These are phyloP conservation scores for Solanum lycopersicoides DNA, from an alignment of 257 asterid genomes.

Conservation along the genomic window DNA sequence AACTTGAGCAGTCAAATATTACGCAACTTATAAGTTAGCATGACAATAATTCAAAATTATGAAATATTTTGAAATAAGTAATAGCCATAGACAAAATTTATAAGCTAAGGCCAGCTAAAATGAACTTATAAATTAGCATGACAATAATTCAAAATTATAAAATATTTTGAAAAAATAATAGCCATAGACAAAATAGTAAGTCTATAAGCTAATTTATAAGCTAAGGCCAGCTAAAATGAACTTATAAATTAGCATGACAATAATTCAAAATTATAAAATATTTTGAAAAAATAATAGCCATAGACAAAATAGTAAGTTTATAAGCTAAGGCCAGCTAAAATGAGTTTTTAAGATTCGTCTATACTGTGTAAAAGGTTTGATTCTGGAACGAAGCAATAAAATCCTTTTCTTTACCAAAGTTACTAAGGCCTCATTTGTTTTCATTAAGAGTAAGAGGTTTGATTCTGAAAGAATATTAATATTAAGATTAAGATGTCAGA, in stretches of 20 bases:
- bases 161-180: neutral
- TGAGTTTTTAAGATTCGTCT: neutral
- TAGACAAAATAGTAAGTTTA: no score
- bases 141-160: neutral
- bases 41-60: neutral
- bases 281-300: neutral
- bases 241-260: neutral
- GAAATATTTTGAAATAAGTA: no score
- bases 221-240: no score
- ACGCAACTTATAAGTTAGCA: neutral
- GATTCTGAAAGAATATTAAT: no score
- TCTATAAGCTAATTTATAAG: neutral
- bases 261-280: neutral
- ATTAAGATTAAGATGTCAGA: no score
- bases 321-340: neutral
- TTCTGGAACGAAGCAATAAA: neutral
- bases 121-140: no score
- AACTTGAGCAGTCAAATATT: neutral
- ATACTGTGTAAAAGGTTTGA: no score
- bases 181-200: no score
- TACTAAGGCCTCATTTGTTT: neutral
- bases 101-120: no score
- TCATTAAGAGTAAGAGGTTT: no score
- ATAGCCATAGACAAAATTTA: no score
- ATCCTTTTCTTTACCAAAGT: no score